These are phyloP conservation scores for Saprolegnia diclina DNA, from an alignment of 352 stramenopile species.

Conservation along the genomic window DNA sequence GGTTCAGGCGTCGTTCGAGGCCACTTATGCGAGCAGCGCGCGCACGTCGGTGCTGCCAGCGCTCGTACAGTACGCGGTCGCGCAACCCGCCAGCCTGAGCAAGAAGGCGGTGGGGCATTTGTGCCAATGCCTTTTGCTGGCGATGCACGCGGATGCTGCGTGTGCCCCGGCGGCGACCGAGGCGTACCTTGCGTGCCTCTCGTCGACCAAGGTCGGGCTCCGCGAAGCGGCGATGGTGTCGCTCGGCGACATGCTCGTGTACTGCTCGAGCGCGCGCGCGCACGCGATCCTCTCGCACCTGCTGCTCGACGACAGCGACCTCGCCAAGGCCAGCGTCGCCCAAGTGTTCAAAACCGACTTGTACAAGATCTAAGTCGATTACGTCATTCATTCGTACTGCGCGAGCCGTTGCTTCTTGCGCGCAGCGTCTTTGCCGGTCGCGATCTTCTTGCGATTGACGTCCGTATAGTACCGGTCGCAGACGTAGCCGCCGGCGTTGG, in stretches of 20 bases:
- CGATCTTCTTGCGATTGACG: background rate
- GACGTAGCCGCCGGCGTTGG: slow-evolving; percentile 45
- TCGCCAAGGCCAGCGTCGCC: slow-evolving; percentile 67
- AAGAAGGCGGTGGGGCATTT: slow-evolving; percentile 54
- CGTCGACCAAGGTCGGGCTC: slow-evolving; percentile 39
- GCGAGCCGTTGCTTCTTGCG: too few species aligned
- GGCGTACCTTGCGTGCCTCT: slow-evolving; percentile 48
- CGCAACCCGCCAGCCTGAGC: slow-evolving; percentile 29
- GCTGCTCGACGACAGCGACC: slow-evolving; percentile 67
- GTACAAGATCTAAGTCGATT: slow-evolving; percentile 38
- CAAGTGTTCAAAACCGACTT: slow-evolving; percentile 63
- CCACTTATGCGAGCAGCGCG: background rate
- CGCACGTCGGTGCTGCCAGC: background rate
- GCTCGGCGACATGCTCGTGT: slow-evolving; percentile 60
- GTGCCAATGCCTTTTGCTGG: slow-evolving; percentile 58
- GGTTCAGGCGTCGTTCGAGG: slow-evolving; percentile 33
- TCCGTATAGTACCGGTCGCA: slow-evolving; percentile 42
- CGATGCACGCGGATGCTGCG: slow-evolving; percentile 49
- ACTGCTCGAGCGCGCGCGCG: slow-evolving; percentile 42
- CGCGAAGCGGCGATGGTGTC: slow-evolving; percentile 59
- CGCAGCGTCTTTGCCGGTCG: too few species aligned
- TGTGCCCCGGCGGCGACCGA: slow-evolving; percentile 38
- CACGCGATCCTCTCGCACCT: slow-evolving; percentile 56
- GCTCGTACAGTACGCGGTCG: background rate
- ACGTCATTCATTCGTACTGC: background rate